Conservation (phyloP, 176 grass and related monocot species). For the Poa annua region DNA sequence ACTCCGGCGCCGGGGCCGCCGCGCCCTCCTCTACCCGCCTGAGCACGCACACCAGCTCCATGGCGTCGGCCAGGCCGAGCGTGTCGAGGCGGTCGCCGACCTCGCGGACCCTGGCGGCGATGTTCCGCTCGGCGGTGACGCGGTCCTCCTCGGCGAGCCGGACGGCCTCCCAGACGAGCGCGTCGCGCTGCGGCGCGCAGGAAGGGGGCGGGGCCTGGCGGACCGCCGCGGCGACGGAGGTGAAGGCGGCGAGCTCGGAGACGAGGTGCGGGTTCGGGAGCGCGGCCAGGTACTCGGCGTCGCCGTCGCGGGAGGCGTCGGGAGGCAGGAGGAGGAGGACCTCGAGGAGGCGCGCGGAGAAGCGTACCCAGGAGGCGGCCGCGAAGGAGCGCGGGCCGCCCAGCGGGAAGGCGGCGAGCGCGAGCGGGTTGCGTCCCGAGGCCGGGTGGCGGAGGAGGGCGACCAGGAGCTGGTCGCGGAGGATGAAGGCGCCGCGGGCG, state of each 20-base stretch:
- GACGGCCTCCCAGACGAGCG: constrained; percentile 56
- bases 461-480: constrained; percentile 77
- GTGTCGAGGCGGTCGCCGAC: constrained; percentile 63
- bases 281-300: constrained; percentile 50
- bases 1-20: constrained; percentile 43
- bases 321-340: constrained; percentile 67
- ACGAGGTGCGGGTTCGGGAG: constrained; percentile 58
- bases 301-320: constrained; percentile 13
- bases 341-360: constrained; percentile 81
- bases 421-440: constrained; percentile 87
- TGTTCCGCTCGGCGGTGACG: constrained; percentile 50
- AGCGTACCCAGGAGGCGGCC: constrained; percentile 72
- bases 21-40: constrained; percentile 51
- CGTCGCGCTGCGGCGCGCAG: constrained; percentile 35
- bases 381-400: constrained; percentile 51
- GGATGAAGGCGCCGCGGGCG: constrained; percentile 69
- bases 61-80: constrained; percentile 63
- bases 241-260: constrained; percentile 53
- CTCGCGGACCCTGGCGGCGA: constrained; percentile 56
- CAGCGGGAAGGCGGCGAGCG: constrained; percentile 69
- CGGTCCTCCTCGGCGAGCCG: constrained; percentile 70
- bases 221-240: constrained; percentile 56
- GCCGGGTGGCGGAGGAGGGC: constrained; percentile 59
- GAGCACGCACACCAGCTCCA: constrained; percentile 73
- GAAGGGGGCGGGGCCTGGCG: constrained; percentile 45